Evolutionary conservation across 176 grass and related monocot species (phyloP).

Genomic region (Elaeis guineensis): DNA sequence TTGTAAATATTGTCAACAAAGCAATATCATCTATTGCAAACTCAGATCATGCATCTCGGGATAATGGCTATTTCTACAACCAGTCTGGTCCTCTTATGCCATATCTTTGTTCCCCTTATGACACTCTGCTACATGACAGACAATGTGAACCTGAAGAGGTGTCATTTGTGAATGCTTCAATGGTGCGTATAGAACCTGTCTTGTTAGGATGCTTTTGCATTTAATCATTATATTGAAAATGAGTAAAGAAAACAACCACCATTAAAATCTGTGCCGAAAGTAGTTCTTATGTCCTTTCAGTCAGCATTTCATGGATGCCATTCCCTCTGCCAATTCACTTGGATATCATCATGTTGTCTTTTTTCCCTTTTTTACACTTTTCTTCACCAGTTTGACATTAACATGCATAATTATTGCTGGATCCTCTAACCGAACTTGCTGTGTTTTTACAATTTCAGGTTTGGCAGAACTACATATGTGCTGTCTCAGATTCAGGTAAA

Average conservation of each 20-base stretch:
- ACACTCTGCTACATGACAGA: slow-evolving; percentile 22
- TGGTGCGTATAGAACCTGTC: background rate
- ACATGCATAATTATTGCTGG: too few relatives aligned
- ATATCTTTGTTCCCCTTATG: slow-evolving; percentile 47
- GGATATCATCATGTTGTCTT: too few relatives aligned
- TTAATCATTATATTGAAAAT: too few relatives aligned
- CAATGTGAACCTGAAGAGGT: slow-evolving; percentile 31
- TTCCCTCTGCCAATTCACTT: too few relatives aligned
- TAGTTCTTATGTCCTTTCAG: too few relatives aligned
- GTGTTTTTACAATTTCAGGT: background rate
- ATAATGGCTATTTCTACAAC: slow-evolving; percentile 32
- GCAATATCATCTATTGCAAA: slow-evolving; percentile 37
- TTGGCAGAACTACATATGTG: slow-evolving; percentile 24
- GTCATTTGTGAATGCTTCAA: slow-evolving; percentile 4
- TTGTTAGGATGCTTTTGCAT: too few relatives aligned
- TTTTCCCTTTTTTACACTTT: too few relatives aligned
- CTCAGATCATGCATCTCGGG: slow-evolving; percentile 8
- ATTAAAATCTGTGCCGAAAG: too few relatives aligned
- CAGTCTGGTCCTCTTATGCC: slow-evolving; percentile 38
- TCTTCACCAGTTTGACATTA: too few relatives aligned
- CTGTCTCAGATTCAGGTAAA: background rate
- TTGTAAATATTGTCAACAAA: slow-evolving; percentile 40
- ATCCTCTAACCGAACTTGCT: too few relatives aligned
- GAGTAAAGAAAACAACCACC: too few relatives aligned
- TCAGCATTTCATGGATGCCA: too few relatives aligned